These are phyloP conservation scores for Hypoxylon intermedium DNA, from an alignment of 495 filamentous ascomycete genomes.

Conservation along the genomic window DNA sequence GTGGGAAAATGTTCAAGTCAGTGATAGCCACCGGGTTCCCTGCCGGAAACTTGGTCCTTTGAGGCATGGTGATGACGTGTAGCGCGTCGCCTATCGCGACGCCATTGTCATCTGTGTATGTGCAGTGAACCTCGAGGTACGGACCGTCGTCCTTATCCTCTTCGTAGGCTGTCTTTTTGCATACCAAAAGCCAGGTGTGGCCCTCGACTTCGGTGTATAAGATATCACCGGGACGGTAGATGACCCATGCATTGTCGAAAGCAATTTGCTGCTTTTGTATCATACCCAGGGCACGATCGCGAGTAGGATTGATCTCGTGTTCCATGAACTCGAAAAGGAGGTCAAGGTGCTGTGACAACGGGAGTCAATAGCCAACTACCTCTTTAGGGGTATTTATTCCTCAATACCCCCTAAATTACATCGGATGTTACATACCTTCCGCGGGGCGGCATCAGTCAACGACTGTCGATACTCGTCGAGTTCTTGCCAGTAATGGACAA, in stretches of 20 bases:
- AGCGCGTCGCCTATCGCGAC: slow-evolving; percentile 22
- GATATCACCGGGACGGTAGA: slow-evolving; percentile 47
- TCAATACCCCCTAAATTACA: too few species aligned
- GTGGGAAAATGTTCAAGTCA: slow-evolving; percentile 31
- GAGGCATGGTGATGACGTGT: slow-evolving; percentile 13
- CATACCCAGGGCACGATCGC: slow-evolving; percentile 41
- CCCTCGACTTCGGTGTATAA: slow-evolving; percentile 42
- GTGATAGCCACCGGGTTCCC: slow-evolving; percentile 34
- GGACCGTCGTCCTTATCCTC: slow-evolving; percentile 14
- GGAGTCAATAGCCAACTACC: too few species aligned
- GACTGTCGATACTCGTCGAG: slow-evolving; percentile 38
- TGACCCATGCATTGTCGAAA: slow-evolving; percentile 45
- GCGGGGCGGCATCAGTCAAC: slow-evolving; percentile 33
- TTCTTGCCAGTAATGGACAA: slow-evolving; percentile 46
- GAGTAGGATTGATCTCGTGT: slow-evolving; percentile 35
- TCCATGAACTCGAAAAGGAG: slow-evolving; percentile 47
- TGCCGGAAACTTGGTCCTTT: slow-evolving; percentile 31
- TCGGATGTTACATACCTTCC: too few species aligned
- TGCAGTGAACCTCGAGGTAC: slow-evolving; percentile 39
- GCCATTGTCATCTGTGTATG: slow-evolving; percentile 37
- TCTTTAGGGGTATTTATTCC: too few species aligned
- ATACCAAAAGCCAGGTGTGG: slow-evolving; percentile 39
- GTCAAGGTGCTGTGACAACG: slow-evolving; percentile 46
- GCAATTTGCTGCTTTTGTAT: slow-evolving; percentile 39
- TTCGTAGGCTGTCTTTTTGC: slow-evolving; percentile 42